phyloP scores from a whole-genome alignment of 257 asterid species.

The Solanum sejunctum region DNA sequence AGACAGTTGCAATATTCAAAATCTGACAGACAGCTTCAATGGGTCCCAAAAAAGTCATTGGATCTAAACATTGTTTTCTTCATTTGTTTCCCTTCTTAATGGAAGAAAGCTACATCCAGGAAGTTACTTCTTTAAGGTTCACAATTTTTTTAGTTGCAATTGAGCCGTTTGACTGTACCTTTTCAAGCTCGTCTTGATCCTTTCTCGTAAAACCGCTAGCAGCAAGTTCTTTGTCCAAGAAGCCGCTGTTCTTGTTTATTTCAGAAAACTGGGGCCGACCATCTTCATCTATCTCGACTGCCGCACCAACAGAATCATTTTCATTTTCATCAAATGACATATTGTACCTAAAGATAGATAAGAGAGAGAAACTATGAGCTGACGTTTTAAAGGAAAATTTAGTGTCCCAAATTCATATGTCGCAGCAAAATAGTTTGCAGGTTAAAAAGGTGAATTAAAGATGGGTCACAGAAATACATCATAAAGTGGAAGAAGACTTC shows the following conservation, averaged over 20 bases:
- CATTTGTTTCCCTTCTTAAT: background rate
- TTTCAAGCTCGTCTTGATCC: slow-evolving; percentile 67
- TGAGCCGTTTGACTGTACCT: slow-evolving; percentile 27
- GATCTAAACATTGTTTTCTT: background rate
- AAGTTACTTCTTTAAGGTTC: background rate
- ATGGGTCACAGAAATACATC: background rate
- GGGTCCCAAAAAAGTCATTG: background rate
- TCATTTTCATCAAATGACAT: slow-evolving; percentile 44
- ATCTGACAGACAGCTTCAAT: background rate
- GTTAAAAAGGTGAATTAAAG: background rate
- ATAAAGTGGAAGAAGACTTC: background rate
- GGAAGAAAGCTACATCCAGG: background rate
- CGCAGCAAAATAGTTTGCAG: background rate
- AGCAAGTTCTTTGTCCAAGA: slow-evolving; percentile 86
- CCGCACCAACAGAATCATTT: slow-evolving; percentile 36
- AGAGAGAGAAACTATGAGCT: background rate
- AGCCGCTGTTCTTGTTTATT: slow-evolving; percentile 56
- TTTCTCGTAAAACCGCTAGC: slow-evolving; percentile 94
- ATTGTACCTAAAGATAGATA: slow-evolving; percentile 39
- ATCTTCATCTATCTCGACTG: slow-evolving; percentile 36
- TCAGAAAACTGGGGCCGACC: slow-evolving; percentile 57
- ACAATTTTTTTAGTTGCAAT: background rate
- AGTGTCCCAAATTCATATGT: background rate
- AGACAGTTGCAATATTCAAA: background rate
- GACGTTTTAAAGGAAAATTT: background rate